Percentiles rank a stretch among this genome's conserved stretches.
Evolutionary conservation across 345 rosid genomes (phyloP).

Genomic region (Salix suchowensis): DNA sequence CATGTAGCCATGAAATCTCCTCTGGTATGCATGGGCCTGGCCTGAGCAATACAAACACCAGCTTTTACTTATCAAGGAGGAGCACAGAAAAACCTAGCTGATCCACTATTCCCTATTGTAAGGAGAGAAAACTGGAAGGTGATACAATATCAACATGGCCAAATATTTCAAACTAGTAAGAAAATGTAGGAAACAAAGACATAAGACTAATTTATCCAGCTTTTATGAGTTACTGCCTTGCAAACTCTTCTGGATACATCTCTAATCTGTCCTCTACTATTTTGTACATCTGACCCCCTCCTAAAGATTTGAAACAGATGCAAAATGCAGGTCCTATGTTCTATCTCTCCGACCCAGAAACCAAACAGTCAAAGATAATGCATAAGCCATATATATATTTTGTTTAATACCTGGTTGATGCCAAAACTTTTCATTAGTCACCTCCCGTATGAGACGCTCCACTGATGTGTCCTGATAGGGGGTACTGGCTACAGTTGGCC

Average conservation of each 20-base stretch:
- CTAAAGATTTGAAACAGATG: not conserved
- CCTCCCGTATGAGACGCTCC: constrained; percentile 96
- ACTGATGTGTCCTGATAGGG: constrained; percentile 95
- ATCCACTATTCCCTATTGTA: constrained; percentile 9
- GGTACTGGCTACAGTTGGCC: constrained; percentile 32
- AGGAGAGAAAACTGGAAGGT: not conserved
- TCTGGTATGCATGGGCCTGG: constrained; percentile 20
- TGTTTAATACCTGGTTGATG: constrained; percentile 60
- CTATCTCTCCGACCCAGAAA: not conserved
- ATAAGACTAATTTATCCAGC: not conserved
- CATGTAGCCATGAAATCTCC: constrained; percentile 24
- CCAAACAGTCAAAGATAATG: not conserved
- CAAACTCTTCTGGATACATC: not conserved
- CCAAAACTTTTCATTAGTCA: constrained; percentile 93
- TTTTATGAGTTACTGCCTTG: not conserved
- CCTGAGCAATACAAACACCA: constrained; percentile 26
- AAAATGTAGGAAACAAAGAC: not conserved
- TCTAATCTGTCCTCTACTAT: not conserved
- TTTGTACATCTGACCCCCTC: not conserved
- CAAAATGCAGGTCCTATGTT: not conserved
- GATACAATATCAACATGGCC: not conserved
- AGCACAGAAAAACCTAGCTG: constrained; percentile 1
- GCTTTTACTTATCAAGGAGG: constrained; percentile 13
- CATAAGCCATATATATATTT: not conserved
- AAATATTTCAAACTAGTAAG: not conserved